Evolutionary conservation across 164 flowering plant species (phyloP), one percentile per base, ranked within the genome.

Genomic region (Macadamia integrifolia): DNA sequence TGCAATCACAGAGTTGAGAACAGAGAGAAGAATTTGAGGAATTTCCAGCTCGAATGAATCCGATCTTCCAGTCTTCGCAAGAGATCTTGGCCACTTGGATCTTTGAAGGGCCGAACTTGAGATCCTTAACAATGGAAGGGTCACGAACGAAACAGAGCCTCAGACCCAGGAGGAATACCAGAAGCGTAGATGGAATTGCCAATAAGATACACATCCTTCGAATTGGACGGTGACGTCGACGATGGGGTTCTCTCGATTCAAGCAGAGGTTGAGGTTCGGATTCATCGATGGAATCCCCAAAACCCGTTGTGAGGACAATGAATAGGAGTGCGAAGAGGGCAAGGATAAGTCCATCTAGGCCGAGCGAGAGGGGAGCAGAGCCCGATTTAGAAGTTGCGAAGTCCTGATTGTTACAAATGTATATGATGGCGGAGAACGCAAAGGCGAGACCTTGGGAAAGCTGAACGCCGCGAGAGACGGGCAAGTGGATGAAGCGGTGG

Each of bases 381-480:
- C 40, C 40, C 40, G 40, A 35, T 35, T 35, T 84, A 0, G 83
- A 84, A 3, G 87, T 62, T 58, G 76, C 62, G 61, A 88, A 82
- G 60, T 88, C 75, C 72, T 89, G 91, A 44, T 86, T 55, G 75
- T 71, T 77, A 0, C 89, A 79, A 17, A 91, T 79, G 73, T 91
- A 91, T 17, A 89, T 91, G 69, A 91, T 78, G 50, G 93, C 97
- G 13, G 95, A 69, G 83, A 91, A 88, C 70, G 95, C 95, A 43
- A 91, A 91, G 28, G 85, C 28, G 66, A 91, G 88, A 60, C 97
- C 97, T 58, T 91, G 95, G 3, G 95, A 88, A 71, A 91, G 90
- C 85, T 91, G 97, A 53, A 91, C 86, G n/a, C 95, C 97, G 5
- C 97, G 89, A 58, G 89, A 95, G 46, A 91, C 97, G 9, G 97